Evolutionary conservation across 768 basidiomycete species (phyloP).

Genomic region (Termitomyces sp.): DNA sequence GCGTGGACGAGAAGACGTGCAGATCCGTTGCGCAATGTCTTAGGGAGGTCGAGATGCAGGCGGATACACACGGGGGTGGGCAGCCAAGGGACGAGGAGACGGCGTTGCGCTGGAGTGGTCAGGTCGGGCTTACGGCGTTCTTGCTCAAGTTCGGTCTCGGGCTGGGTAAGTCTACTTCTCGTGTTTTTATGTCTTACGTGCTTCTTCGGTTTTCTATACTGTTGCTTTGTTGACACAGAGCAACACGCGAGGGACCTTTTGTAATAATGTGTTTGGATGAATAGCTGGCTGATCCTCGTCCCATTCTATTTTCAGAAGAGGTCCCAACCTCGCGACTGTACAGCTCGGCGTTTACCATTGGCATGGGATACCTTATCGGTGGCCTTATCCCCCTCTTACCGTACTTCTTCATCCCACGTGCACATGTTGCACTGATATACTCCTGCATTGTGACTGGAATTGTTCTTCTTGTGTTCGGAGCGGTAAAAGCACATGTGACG

Average conservation of each 20-base stretch:
- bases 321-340: slow-evolving; percentile 80
- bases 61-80: not conserved
- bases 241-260: not conserved
- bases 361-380: slow-evolving; percentile 88
- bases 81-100: slow-evolving; percentile 49
- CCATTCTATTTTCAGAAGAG: slow-evolving; percentile 55
- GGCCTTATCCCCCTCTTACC: slow-evolving; percentile 90
- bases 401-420: slow-evolving; percentile 81
- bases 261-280: not conserved
- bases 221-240: not conserved
- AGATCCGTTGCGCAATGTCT: slow-evolving; percentile 59
- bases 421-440: slow-evolving; percentile 63
- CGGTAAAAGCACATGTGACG: slow-evolving; percentile 82
- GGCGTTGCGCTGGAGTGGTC: slow-evolving; percentile 61
- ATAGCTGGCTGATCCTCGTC: not conserved
- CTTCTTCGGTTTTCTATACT: not conserved
- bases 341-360: slow-evolving; percentile 91
- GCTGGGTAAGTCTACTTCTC: slow-evolving; percentile 48
- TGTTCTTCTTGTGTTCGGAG: slow-evolving; percentile 86
- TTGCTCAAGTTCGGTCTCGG: slow-evolving; percentile 96
- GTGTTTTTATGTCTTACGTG: not conserved
- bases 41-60: slow-evolving; percentile 55
- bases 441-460: slow-evolving; percentile 79
- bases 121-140: slow-evolving; percentile 88
- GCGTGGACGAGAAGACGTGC: slow-evolving; percentile 80